phyloP scores from a whole-genome alignment of 1,284 basidiomycete species.

The Golubevia pallescens region DNA sequence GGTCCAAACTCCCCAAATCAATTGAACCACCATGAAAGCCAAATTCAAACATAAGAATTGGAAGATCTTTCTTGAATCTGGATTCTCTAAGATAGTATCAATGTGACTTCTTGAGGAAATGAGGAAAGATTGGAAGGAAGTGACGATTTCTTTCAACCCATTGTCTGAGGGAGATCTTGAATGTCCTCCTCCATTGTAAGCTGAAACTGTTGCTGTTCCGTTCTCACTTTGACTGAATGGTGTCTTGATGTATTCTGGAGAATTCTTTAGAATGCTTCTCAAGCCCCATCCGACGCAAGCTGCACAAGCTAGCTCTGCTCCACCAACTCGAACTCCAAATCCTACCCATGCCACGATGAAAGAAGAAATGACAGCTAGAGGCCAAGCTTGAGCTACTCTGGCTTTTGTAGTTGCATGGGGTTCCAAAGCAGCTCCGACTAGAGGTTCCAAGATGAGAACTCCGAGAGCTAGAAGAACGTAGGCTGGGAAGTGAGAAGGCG shows the following conservation, averaged over 20 bases:
- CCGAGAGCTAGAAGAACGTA: conserved; percentile 48
- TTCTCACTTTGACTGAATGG: too few species aligned
- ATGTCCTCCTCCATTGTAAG: conserved; percentile 2
- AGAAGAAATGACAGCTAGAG: conserved; percentile 37
- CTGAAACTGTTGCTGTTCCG: too few species aligned
- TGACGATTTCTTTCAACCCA: conserved; percentile 24
- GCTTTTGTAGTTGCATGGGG: conserved; percentile 40
- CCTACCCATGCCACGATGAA: conserved; percentile 47
- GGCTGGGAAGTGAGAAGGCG: conserved; percentile 35
- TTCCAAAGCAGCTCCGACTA: conserved; percentile 50
- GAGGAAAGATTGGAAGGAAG: conserved; percentile 15
- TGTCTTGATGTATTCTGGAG: conserved; percentile 20
- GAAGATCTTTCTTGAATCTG: conserved; percentile 92
- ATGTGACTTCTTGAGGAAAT: too few species aligned
- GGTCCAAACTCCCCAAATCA: conserved; percentile 82
- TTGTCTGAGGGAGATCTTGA: conserved; percentile 21
- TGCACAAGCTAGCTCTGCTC: conserved; percentile 27
- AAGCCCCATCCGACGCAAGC: conserved; percentile 40
- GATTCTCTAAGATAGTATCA: conserved; percentile 86
- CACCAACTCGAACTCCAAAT: conserved; percentile 28
- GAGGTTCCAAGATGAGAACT: conserved; percentile 44
- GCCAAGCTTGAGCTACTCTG: conserved; percentile 54
- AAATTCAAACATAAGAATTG: conserved; percentile 95
- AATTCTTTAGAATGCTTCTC: conserved; percentile 42
- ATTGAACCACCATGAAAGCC: conserved; percentile 81